phyloP scores from a whole-genome alignment of 1,139 yeast genomes.

The Hansenula lynferdii region DNA sequence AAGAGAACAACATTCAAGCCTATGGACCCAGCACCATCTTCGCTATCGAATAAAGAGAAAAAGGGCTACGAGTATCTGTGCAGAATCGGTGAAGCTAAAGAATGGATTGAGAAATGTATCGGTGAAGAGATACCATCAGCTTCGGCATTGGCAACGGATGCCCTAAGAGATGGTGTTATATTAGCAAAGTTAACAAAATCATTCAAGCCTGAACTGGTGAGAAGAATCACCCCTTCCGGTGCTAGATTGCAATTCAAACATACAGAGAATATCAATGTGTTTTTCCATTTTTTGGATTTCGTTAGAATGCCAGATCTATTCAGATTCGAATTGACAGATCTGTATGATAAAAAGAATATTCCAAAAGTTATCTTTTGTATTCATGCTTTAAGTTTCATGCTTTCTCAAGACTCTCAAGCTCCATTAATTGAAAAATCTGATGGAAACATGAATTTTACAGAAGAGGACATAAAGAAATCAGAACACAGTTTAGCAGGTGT shows the following conservation, averaged over 20 bases:
- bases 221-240: slow-evolving; percentile 48
- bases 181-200: slow-evolving; percentile 74
- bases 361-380: slow-evolving; percentile 94
- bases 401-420: slow-evolving; percentile 39
- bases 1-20: slow-evolving; percentile 10
- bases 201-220: slow-evolving; percentile 64
- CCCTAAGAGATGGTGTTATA: slow-evolving; percentile 77
- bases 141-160: slow-evolving; percentile 52
- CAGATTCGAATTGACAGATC: slow-evolving; percentile 85
- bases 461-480: slow-evolving; percentile 64
- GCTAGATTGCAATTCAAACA: slow-evolving; percentile 74
- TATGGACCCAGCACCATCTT: no score
- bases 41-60: slow-evolving; percentile 1
- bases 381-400: slow-evolving; percentile 79
- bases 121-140: slow-evolving; percentile 46
- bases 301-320: slow-evolving; percentile 82
- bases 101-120: slow-evolving; percentile 64
- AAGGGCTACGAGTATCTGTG: slow-evolving; percentile 81
- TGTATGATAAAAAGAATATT: slow-evolving; percentile 86
- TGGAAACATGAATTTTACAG: slow-evolving; percentile 57
- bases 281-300: slow-evolving; percentile 66
- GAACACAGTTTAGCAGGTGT: slow-evolving; percentile 61
- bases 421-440: slow-evolving; percentile 64
- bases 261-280: slow-evolving; percentile 87
- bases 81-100: slow-evolving; percentile 80